Conservation (phyloP, 805 yeast genomes). For the Schizosaccharomyces osmophilus region DNA sequence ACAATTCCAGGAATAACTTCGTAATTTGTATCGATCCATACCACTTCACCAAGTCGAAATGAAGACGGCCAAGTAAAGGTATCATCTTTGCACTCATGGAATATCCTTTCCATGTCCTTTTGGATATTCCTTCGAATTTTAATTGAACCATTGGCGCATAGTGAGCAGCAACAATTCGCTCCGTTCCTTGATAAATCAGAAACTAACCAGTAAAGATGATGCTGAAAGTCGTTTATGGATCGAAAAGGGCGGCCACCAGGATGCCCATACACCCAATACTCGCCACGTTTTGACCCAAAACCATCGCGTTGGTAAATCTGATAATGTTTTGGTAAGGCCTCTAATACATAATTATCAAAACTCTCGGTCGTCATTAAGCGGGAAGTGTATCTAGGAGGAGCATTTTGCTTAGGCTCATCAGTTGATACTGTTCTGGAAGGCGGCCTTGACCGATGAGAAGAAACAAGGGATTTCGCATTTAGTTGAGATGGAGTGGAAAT, state of each 20-base stretch:
- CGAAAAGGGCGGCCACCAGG: constrained; percentile 7
- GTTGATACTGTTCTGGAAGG: background rate
- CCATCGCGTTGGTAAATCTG: background rate
- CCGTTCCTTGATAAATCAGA: background rate
- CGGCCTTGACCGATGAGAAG: too few species aligned
- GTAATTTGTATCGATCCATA: background rate
- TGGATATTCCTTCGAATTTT: background rate
- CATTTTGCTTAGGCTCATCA: background rate
- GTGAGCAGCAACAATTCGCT: background rate
- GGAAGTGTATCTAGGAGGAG: background rate
- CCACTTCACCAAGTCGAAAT: background rate
- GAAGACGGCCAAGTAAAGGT: background rate
- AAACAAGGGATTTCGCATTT: background rate
- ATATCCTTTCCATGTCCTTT: background rate
- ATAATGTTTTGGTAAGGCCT: background rate
- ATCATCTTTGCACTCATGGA: background rate
- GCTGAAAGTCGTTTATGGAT: constrained; percentile 4
- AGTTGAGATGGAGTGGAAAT: background rate
- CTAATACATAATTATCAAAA: background rate
- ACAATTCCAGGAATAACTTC: background rate
- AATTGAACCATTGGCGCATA: background rate
- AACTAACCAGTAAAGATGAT: constrained; percentile 5
- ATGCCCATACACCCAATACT: constrained; percentile 6
- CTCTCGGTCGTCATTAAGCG: background rate
- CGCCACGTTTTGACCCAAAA: background rate